Conservation (phyloP, 1,284 basidiomycete genomes). For the Apiotrichum sp. region DNA sequence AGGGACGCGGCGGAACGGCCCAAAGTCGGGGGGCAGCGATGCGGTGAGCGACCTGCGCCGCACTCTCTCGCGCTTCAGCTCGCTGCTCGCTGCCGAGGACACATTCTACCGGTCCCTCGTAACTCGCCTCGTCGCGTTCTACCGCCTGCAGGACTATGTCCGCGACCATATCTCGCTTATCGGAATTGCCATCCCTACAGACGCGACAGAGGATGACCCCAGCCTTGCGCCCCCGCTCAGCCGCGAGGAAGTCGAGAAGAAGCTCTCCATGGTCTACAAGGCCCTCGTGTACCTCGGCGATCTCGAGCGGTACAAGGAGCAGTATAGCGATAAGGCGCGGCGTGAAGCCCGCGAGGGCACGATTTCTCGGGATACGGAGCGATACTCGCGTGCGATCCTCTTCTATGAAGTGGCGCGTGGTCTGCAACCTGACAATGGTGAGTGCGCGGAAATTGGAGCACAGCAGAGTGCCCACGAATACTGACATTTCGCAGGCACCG, state of each 20-base stretch:
- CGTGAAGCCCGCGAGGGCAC: slow-evolving; percentile 23
- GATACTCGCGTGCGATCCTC: slow-evolving; percentile 64
- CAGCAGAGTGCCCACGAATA: background rate
- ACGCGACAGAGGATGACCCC: slow-evolving; percentile 18
- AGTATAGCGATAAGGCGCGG: slow-evolving; percentile 52
- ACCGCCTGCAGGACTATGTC: slow-evolving; percentile 39
- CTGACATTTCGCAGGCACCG: slow-evolving; percentile 59
- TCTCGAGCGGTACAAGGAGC: slow-evolving; percentile 85
- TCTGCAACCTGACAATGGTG: slow-evolving; percentile 63
- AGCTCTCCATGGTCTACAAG: slow-evolving; percentile 72
- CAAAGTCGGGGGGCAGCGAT: slow-evolving; percentile 26
- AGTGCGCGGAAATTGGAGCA: slow-evolving; percentile 9
- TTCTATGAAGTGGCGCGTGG: slow-evolving; percentile 79
- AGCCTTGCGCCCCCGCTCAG: slow-evolving; percentile 46
- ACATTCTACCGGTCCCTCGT: slow-evolving; percentile 78
- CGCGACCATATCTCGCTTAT: slow-evolving; percentile 53
- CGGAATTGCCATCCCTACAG: slow-evolving; percentile 49
- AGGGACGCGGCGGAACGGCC: background rate
- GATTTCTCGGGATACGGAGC: slow-evolving; percentile 2
- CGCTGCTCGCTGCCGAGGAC: slow-evolving; percentile 79
- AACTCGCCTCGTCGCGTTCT: slow-evolving; percentile 62
- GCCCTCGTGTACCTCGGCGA: slow-evolving; percentile 88
- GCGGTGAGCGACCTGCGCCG: slow-evolving; percentile 72
- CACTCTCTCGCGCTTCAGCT: slow-evolving; percentile 74
- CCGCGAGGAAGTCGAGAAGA: slow-evolving; percentile 55